Evolutionary conservation across 805 yeast species (phyloP), one percentile per base, ranked within the genome.

Genomic region (Torulaspora maleeae): DNA sequence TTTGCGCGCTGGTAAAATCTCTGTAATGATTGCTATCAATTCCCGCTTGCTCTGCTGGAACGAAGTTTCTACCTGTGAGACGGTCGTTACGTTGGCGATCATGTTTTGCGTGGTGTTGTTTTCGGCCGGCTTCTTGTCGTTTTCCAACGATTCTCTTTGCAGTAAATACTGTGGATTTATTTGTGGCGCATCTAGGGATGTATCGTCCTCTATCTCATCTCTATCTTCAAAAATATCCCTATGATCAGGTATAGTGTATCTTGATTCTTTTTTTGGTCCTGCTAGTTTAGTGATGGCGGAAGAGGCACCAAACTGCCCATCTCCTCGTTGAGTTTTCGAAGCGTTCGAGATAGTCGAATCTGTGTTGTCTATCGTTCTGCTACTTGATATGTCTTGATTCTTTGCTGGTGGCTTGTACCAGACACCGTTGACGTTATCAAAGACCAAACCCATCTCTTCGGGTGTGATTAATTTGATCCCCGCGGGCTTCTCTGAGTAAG

Each of bases 131-230:
- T 35, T 41, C 19, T 20, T 13, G 8, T n/a, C 30, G 3, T 42
- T 36, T 19, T 29, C 36, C 13, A 12, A 13, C 24, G 27, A 27
- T 13, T 35, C 35, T 15, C 37, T 32, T 19, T 34, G 49, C 44
- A 50, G 22, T 11, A 47, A 25, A 19, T 42, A 52, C 20, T 45
- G 43, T 15, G 49, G 52, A 43, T 56, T 56, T 25, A 59, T 43
- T 25, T 50, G 53, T 16, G 65, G 65, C n/a, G 58, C 50, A 27
- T 59, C 59, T 16, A 59, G 33, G 6, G 63, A 58, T 10, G 63
- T 60, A 27, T 56, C 59, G 28, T 60, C 59, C n/a, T 46, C 42
- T 15, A 39, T 24, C 17, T 44, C 45, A 8, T 44, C 35, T 19
- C 30, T 19, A 8, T 47, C 47, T 39, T 43, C 42, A 25, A 24